Evolutionary conservation across 1,139 yeast species (phyloP), one percentile per base, ranked within the genome.

Genomic region (Yamadazyma spencermartinsiae): DNA sequence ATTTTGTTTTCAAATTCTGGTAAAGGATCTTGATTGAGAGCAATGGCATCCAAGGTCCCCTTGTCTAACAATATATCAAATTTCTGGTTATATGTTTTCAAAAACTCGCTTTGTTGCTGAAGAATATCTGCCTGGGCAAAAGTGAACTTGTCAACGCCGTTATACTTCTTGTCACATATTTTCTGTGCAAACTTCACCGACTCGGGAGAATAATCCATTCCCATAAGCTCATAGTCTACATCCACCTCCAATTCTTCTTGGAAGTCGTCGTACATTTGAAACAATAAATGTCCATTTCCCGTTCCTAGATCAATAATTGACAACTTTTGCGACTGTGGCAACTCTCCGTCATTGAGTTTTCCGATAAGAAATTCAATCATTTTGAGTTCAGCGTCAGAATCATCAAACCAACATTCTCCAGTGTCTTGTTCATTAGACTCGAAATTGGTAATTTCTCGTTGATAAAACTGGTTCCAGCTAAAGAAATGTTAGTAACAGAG

Each of bases 321-420:
- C 10, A 69, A 58, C 3, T 56, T 54, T n/a, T 10, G 8, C 23
- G 31, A 33, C 6, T 17, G 12, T 0, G 59, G 59, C 2, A 63
- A 34, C 33, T 54, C 59, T 1, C 44, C 49, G 4, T 58, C 54
- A 30, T 63, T 60, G 21, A 70, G 36, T 33, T 63, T 60, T 19
- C 56, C 55, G 6, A 63, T 44, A 14, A 88, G 56, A 52, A 82
- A 90, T 39, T 79, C 78, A 16, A 86, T 74, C 81, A 92, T 85
- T 56, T 80, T 82, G 43, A 72, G 72, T 55, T 90, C 98, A 1
- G 98, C 98, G 54, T 85, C 89, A 11, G 88, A 83, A 54, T 94
- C 98, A 48, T 85, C 82, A 60, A 92, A 92, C 98, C 98, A 94
- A 58, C 90, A 79, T 60, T 92, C 98, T 2, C 98, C 98, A 0